Evolutionary conservation across 768 basidiomycete genomes (phyloP).

Genomic region (Phallus indusiatus): DNA sequence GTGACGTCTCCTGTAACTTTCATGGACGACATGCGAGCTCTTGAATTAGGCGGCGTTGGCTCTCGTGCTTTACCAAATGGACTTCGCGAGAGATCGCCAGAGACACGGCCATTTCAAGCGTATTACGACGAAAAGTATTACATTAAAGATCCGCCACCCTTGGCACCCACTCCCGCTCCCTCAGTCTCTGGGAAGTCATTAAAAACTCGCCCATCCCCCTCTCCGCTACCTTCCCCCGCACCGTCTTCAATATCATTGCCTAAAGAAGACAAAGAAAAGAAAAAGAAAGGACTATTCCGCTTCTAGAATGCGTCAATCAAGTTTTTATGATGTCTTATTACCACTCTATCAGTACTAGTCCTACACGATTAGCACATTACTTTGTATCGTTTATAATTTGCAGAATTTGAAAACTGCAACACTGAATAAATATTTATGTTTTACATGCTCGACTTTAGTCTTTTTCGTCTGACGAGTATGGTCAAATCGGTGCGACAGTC

Average conservation of each 20-base stretch:
- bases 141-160: slow-evolving; percentile 52
- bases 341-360: too few species aligned
- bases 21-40: slow-evolving; percentile 75
- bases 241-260: slow-evolving; percentile 1
- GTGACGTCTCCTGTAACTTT: slow-evolving; percentile 74
- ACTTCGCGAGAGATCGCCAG: slow-evolving; percentile 36
- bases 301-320: slow-evolving; percentile 29
- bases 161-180: slow-evolving; percentile 29
- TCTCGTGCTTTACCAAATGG: slow-evolving; percentile 66
- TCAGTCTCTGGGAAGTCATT: slow-evolving; percentile 15
- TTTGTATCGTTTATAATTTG: too few species aligned
- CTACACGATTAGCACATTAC: too few species aligned
- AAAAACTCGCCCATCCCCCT: slow-evolving; percentile 5
- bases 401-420: too few species aligned
- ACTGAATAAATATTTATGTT: too few species aligned
- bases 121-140: slow-evolving; percentile 77
- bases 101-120: slow-evolving; percentile 53
- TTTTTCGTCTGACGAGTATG: too few species aligned
- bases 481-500: too few species aligned
- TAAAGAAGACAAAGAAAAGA: slow-evolving; percentile 48
- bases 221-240: slow-evolving; percentile 8
- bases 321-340: too few species aligned
- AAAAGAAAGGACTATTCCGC: slow-evolving; percentile 63
- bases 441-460: too few species aligned
- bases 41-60: slow-evolving; percentile 83